Evolutionary conservation across 2,329 filamentous ascomycete species (phyloP).

Genomic region (Zelopaecilomyces penicillatus): DNA sequence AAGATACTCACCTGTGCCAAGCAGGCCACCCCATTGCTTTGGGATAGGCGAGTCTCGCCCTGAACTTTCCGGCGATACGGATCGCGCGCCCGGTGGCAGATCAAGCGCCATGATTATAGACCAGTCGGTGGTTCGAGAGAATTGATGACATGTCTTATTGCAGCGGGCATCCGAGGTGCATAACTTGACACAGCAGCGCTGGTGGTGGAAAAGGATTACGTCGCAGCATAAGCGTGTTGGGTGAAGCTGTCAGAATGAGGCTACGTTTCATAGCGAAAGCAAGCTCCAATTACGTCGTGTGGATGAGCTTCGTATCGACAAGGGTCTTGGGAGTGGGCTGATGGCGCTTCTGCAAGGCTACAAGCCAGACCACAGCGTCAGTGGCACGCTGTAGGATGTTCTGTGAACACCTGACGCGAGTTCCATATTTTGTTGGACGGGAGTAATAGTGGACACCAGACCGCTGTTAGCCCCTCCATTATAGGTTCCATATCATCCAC

Average conservation of each 20-base stretch:
- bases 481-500: no score
- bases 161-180: slow-evolving; percentile 5
- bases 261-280: slow-evolving; percentile 7
- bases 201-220: slow-evolving; percentile 1
- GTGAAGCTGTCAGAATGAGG: slow-evolving; percentile 5
- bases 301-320: no score
- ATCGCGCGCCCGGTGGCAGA: slow-evolving; percentile 45
- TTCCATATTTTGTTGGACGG: no score
- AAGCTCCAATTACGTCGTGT: no score
- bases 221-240: slow-evolving; percentile 1
- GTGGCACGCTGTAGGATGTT: no score
- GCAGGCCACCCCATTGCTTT: slow-evolving; percentile 68
- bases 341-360: no score
- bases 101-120: slow-evolving; percentile 54
- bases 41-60: slow-evolving; percentile 69
- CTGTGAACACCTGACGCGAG: no score
- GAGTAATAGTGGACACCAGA: no score
- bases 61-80: slow-evolving; percentile 72
- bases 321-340: no score
- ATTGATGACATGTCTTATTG: slow-evolving; percentile 3
- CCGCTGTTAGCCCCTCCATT: no score
- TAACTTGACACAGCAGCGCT: slow-evolving; percentile 2
- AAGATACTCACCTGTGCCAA: slow-evolving; percentile 59
- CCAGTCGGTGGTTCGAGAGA: slow-evolving; percentile 9
- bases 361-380: no score